Percentiles rank a stretch among this genome's conserved stretches.
phyloP scores from a whole-genome alignment of 140 eudicot genomes.

The Bidens hawaiensis region DNA sequence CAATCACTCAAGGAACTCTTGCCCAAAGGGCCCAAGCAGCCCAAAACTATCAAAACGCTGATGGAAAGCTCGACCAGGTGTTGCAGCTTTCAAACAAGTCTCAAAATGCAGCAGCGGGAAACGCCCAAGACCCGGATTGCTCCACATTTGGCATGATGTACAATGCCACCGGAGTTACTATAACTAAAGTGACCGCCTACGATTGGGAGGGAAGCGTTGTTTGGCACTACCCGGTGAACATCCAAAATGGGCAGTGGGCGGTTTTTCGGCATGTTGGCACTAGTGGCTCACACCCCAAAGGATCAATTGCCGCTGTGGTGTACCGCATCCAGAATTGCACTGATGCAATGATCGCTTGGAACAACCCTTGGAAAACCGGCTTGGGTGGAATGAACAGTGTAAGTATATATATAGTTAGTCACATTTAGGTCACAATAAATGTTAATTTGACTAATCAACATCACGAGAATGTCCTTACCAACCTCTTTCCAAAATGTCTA shows the following conservation, averaged over 20 bases:
- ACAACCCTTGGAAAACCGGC: slow-evolving; percentile 5
- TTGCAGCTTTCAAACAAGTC: background rate
- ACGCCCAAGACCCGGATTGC: background rate
- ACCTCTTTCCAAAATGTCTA: too few relatives aligned
- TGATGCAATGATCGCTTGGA: slow-evolving; percentile 7
- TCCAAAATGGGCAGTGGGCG: slow-evolving; percentile 17
- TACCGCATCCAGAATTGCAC: background rate
- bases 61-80: slow-evolving; percentile 11
- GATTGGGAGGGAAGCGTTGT: slow-evolving; percentile 11
- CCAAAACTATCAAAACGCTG: background rate
- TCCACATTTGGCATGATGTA: slow-evolving; percentile 1
- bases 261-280: slow-evolving; percentile 12
- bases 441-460: too few relatives aligned
- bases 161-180: slow-evolving; percentile 11
- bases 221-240: background rate
- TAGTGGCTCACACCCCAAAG: background rate
- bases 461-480: too few relatives aligned
- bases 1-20: slow-evolving; percentile 12
- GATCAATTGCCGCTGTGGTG: slow-evolving; percentile 9
- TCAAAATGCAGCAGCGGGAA: background rate
- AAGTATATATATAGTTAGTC: too few relatives aligned
- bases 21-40: slow-evolving; percentile 10
- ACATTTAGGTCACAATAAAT: too few relatives aligned
- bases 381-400: background rate
- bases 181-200: background rate